These are phyloP conservation scores for Cylindrotheca fusiformis DNA, from an alignment of 108 stramenopile genomes.

Conservation along the genomic window DNA sequence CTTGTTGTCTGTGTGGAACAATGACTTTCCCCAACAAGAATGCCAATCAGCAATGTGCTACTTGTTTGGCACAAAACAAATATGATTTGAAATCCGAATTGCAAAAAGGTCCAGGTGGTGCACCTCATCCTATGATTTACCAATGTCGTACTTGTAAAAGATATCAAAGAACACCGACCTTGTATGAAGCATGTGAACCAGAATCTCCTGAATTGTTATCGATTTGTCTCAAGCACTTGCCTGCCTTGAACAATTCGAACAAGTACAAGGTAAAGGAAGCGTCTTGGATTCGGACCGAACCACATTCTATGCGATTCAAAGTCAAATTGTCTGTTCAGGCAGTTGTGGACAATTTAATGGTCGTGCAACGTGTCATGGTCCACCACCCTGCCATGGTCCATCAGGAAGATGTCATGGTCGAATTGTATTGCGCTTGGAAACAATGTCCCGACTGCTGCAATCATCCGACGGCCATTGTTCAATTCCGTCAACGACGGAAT, in stretches of 20 bases:
- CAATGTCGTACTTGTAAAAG: constrained; percentile 92
- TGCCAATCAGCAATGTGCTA: constrained; percentile 81
- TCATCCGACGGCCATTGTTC: constrained; percentile 78
- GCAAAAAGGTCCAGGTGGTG: constrained; percentile 50
- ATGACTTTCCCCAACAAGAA: constrained; percentile 79
- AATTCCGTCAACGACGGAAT: constrained; percentile 65
- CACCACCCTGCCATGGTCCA: too few relatives aligned
- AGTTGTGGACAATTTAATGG: constrained; percentile 68
- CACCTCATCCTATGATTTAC: constrained; percentile 40
- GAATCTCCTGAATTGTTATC: constrained; percentile 94
- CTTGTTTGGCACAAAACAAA: constrained; percentile 65
- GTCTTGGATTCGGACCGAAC: constrained; percentile 97
- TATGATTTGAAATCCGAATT: constrained; percentile 55
- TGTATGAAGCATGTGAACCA: constrained; percentile 61
- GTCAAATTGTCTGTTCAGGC: constrained; percentile 90
- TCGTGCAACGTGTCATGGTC: constrained; percentile 94
- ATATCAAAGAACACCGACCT: constrained; percentile 43
- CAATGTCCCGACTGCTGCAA: constrained; percentile 93
- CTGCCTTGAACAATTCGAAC: constrained; percentile 51
- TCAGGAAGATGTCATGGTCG: too few relatives aligned
- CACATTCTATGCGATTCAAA: constrained; percentile 92
- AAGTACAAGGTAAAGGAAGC: constrained; percentile 68
- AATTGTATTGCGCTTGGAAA: constrained; percentile 88
- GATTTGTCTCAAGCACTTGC: constrained; percentile 91
- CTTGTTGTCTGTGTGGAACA: constrained; percentile 76